Base-by-base conservation (phyloP, 495 filamentous ascomycete species). In the Podospora australis region DNA sequence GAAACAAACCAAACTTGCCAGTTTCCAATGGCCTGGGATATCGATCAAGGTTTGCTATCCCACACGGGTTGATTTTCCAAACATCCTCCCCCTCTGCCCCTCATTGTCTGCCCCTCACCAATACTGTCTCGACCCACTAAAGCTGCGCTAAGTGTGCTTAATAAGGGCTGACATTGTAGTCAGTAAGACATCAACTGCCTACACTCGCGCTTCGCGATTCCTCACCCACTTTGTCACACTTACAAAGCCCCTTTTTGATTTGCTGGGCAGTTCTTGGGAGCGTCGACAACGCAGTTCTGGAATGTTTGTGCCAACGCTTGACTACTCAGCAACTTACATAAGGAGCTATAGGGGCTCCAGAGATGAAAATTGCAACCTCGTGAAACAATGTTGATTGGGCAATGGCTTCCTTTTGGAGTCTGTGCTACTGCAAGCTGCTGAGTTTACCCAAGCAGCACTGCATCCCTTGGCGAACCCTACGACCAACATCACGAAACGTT, bases 81-180 rank as follows among this genome's bases (percentile, higher is more conserved):
- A 17, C 5, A 10, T 35, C 19, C n/a, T 17, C 32, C 32, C 32
- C 19, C 32, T 9, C 16, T 40, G 38, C 38, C 21, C 21, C 17
- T 13, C 13, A 40, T 39, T n/a, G 25, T 35, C 35, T 23, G 10
- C 46, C 13, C 38, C 19, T 28, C 20, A 43, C 16, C 20, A 23
- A 10, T 24, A 24, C 14, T 4, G 13, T 4, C 23, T n/a, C 40
- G 22, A 23, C 40, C 13, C 21, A 26, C 23, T 21, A 19, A 2
- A 13, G n/a, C 6, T 4, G 23, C n/a, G 9, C 34, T 23, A 20
- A 2, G 28, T 28, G 26, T 56, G 59, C 56, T 62, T 51, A 59
- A 52, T 59, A 56, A 62, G 48, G 46, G 56, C 56, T 59, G 49
- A 59, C 59, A 50, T n/a, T n/a, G 26, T 23, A 34, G 16, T 24